Evolutionary conservation across 2,329 filamentous ascomycete species (phyloP).

Genomic region (Decorospora gaudefroyi): DNA sequence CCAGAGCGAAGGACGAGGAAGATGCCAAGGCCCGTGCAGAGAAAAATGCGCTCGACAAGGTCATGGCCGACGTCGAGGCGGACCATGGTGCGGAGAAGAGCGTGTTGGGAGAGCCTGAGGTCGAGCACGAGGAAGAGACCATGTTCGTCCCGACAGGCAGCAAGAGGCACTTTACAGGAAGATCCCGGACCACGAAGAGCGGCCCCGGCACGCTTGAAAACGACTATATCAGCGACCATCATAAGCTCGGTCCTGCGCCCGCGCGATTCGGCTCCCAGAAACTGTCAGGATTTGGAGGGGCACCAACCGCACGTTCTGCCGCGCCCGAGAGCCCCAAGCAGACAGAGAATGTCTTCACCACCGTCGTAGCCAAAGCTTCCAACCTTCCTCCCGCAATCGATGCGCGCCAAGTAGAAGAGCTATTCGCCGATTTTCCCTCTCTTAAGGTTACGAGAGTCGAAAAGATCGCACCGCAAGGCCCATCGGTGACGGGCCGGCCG

Average conservation of each 20-base stretch:
- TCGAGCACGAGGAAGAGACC: constrained; percentile 26
- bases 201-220: constrained; percentile 41
- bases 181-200: constrained; percentile 39
- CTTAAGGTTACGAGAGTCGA: constrained; percentile 43
- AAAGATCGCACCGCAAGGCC: constrained; percentile 28
- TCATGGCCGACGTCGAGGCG: constrained; percentile 40
- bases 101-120: constrained; percentile 31
- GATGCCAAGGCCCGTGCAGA: constrained; percentile 41
- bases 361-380: constrained; percentile 39
- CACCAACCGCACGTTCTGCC: constrained; percentile 19
- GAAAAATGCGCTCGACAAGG: constrained; percentile 37
- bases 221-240: constrained; percentile 30
- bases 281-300: constrained; percentile 24
- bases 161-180: constrained; percentile 39
- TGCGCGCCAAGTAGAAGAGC: constrained; percentile 29
- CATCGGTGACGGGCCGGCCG: constrained; percentile 27
- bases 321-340: constrained; percentile 20
- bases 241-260: constrained; percentile 14
- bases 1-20: constrained; percentile 39
- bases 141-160: constrained; percentile 37
- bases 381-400: constrained; percentile 40
- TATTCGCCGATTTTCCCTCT: constrained; percentile 38
- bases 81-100: constrained; percentile 35
- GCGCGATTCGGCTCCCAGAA: constrained; percentile 22
- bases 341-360: constrained; percentile 35